Evolutionary conservation across 2,329 filamentous ascomycete genomes (phyloP).

Genomic region (Penicillium polonicum): DNA sequence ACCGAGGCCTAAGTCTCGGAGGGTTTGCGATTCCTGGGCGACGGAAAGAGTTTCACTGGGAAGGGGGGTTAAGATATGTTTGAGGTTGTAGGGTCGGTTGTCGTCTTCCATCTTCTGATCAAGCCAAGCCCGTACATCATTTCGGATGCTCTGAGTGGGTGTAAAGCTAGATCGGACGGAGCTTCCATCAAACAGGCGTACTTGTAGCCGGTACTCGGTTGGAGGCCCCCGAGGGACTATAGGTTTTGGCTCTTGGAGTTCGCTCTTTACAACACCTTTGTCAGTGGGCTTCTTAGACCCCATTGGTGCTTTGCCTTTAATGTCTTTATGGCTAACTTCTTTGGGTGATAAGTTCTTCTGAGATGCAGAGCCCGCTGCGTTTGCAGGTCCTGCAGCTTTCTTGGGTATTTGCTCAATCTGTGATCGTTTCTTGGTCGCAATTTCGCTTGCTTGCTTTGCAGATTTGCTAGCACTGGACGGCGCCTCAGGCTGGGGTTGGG

Average conservation of each 20-base stretch:
- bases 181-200: slow-evolving; percentile 80
- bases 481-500: slow-evolving; percentile 11
- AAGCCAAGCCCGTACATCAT: slow-evolving; percentile 74
- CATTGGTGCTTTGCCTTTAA: slow-evolving; percentile 36
- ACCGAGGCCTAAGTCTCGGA: slow-evolving; percentile 69
- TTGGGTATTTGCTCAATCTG: neutral
- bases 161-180: slow-evolving; percentile 73
- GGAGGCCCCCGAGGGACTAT: slow-evolving; percentile 23
- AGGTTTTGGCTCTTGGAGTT: slow-evolving; percentile 14
- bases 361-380: slow-evolving; percentile 47
- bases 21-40: slow-evolving; percentile 67
- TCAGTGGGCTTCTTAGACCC: slow-evolving; percentile 13
- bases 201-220: slow-evolving; percentile 63
- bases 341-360: slow-evolving; percentile 63
- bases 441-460: slow-evolving; percentile 1
- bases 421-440: neutral
- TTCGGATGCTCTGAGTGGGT: slow-evolving; percentile 59
- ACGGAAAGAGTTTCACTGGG: slow-evolving; percentile 73
- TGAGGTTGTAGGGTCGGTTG: slow-evolving; percentile 73
- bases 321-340: slow-evolving; percentile 59
- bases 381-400: slow-evolving; percentile 34
- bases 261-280: slow-evolving; percentile 2
- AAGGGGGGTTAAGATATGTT: slow-evolving; percentile 74
- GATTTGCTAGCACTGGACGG: slow-evolving; percentile 1
- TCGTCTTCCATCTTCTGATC: slow-evolving; percentile 61